Conservation (phyloP, 148 eudicot genomes). For the Amaranthus palmeri region DNA sequence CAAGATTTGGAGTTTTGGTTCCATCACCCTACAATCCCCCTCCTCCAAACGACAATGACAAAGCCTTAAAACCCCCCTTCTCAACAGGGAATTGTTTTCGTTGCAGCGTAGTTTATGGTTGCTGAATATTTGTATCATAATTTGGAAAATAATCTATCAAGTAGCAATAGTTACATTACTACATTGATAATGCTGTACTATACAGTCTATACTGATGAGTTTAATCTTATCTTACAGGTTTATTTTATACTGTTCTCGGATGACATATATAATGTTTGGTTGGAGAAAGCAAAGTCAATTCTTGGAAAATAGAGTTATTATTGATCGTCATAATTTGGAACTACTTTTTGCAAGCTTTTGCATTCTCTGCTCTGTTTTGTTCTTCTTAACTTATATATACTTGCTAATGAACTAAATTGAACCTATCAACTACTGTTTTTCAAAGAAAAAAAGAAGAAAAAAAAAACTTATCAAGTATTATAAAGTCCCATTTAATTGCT, state of each 20-base stretch:
- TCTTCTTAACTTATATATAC: too few species aligned
- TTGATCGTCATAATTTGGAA: background rate
- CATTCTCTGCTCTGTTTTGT: too few species aligned
- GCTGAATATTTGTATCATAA: background rate
- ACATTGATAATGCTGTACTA: background rate
- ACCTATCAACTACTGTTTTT: too few species aligned
- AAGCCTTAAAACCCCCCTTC: too few species aligned
- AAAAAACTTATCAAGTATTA: too few species aligned
- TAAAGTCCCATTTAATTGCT: too few species aligned
- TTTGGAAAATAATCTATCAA: background rate
- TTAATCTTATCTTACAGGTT: conserved; percentile 43
- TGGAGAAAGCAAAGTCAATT: conserved; percentile 51
- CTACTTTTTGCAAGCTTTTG: too few species aligned
- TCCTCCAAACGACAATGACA: background rate
- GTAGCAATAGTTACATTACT: background rate
- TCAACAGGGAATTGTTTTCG: too few species aligned
- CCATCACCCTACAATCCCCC: background rate
- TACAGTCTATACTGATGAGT: background rate
- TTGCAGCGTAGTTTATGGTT: background rate
- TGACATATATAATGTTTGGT: conserved; percentile 69
- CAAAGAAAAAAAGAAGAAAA: too few species aligned
- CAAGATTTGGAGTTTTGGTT: background rate
- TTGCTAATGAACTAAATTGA: too few species aligned
- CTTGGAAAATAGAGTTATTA: conserved; percentile 7
- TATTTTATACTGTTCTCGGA: conserved; percentile 77